phyloP scores from a whole-genome alignment of 2,329 filamentous ascomycete genomes.

The Calonectria naviculata region DNA sequence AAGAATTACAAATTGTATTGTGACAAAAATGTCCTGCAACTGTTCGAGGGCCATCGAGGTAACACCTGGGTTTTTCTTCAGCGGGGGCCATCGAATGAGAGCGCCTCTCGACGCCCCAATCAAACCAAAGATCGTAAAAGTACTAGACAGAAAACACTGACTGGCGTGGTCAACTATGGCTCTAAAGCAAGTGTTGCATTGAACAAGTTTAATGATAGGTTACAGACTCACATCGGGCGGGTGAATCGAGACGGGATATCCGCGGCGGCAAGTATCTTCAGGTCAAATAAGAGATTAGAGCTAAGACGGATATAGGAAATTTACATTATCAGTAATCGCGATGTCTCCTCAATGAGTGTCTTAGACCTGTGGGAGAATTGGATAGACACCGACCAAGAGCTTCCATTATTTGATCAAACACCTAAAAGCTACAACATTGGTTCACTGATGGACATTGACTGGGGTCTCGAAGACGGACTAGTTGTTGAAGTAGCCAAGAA shows the following conservation, averaged over 20 bases:
- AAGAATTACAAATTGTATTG: conserved; percentile 1
- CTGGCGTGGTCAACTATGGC: not conserved
- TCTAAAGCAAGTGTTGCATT: not conserved
- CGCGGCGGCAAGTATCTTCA: not conserved
- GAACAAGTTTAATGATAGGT: not conserved
- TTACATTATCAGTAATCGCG: not conserved
- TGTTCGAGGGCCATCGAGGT: not conserved
- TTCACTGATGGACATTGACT: not conserved
- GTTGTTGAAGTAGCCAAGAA: not conserved
- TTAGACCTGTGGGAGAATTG: not conserved
- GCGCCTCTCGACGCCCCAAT: not conserved
- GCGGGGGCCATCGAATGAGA: not conserved
- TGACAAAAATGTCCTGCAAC: not conserved
- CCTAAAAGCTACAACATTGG: not conserved
- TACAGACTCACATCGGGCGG: not conserved
- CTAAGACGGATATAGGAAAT: not conserved
- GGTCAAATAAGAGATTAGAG: not conserved
- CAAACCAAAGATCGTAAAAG: not conserved
- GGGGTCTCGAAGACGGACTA: not conserved
- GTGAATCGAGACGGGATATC: not conserved
- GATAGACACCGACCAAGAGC: not conserved
- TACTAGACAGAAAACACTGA: not conserved
- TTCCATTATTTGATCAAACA: not conserved
- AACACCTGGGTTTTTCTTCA: not conserved
- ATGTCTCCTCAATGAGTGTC: not conserved